Evolutionary conservation across 176 grass and related monocot species (phyloP), one percentile per base, ranked within the genome.

Genomic region (Eremochloa ophiuroides): DNA sequence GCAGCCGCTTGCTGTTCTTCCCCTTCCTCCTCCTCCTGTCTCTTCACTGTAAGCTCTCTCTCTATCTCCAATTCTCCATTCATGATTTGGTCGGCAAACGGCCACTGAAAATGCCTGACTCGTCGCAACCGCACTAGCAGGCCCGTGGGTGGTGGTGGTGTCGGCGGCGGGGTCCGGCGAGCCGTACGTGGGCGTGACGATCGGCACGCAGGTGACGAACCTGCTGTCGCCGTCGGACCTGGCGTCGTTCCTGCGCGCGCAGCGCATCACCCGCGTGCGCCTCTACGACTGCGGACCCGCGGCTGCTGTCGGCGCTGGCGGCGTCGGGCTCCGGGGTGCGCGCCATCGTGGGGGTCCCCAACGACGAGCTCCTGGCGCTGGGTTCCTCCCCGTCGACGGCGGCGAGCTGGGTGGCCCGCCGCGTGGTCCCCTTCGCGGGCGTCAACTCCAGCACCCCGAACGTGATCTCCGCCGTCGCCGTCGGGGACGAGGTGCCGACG

Each of bases 361-460:
- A 99, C 73, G 82, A 91, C 67, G 88, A 99, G 86, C 86, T 99
- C 74, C 85, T 99, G 34, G 96, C 96, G 16, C 85, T 99, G n/a
- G 96, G 93, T 1, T 93, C 96, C 13, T 99, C 96, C 55, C 75
- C 74, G 23, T 73, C 76, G 58, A 88, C 93, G 28, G 96, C 93
- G 18, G 27, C 82, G 0, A 25, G 93, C 8, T 99, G 96, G 96
- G 85, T 99, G 37, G 23, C 85, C 25, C 88, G 86, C 73, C 90
- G 89, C 11, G 71, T 99, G 34, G 23, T 93, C 48, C 96, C 93
- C 1, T 95, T 80, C 82, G 66, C 86, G 37, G 84, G 83, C 16
- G 28, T 55, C 27, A 93, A 85, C 29, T 55, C 89, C 56, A 80
- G 3, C 30, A 63, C 18, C 16, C 71, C 82, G 11, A 14, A 67